These are phyloP conservation scores for Talaromyces sp. DNA, from an alignment of 2,329 filamentous ascomycete genomes.

Conservation along the genomic window DNA sequence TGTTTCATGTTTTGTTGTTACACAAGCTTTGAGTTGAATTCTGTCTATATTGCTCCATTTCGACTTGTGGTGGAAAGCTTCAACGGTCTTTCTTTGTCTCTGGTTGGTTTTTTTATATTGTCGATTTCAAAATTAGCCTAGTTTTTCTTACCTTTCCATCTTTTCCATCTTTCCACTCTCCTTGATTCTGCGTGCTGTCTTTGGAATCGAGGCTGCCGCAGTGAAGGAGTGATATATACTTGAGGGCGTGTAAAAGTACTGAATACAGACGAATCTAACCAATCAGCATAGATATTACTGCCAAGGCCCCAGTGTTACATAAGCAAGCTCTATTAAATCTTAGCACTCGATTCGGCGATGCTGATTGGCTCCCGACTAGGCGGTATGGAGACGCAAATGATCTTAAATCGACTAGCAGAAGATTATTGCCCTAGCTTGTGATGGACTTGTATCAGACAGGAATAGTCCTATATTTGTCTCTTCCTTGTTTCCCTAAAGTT, in stretches of 20 bases:
- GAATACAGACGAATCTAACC: background rate
- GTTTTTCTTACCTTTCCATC: background rate
- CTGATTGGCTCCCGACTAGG: background rate
- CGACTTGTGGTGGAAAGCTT: background rate
- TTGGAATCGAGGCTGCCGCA: background rate
- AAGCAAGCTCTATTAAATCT: background rate
- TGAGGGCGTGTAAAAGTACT: no score
- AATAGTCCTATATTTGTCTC: no score
- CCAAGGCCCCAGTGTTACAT: background rate
- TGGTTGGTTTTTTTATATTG: background rate
- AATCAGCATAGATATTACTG: background rate
- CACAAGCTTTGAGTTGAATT: slow-evolving; percentile 18
- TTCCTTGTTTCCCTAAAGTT: no score
- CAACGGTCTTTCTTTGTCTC: background rate
- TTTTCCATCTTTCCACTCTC: background rate
- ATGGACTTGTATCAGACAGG: no score
- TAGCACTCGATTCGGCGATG: background rate
- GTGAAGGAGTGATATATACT: background rate
- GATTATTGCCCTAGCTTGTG: no score
- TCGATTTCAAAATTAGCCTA: background rate
- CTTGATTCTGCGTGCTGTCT: background rate
- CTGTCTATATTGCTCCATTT: background rate
- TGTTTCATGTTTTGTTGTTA: slow-evolving; percentile 24
- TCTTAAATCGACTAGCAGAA: background rate
- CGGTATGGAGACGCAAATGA: background rate